These are phyloP conservation scores for Sclerotinia minor DNA, from an alignment of 2,329 filamentous ascomycete species.

Conservation along the genomic window DNA sequence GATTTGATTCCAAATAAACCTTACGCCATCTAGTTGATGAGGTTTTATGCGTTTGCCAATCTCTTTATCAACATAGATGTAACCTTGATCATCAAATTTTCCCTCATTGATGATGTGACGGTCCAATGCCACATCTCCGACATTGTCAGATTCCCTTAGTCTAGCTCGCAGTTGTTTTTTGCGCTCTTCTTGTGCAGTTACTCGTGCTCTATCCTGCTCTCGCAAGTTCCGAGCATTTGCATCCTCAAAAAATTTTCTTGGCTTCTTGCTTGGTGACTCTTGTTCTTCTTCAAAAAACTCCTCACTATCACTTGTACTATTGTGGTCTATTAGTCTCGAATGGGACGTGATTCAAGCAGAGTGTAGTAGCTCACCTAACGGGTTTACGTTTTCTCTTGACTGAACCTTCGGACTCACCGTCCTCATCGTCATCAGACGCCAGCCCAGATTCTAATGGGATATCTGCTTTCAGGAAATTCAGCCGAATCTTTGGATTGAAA, in stretches of 20 bases:
- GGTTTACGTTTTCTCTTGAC: slow-evolving; percentile 44
- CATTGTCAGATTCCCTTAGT: slow-evolving; percentile 48
- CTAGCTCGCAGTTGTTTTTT: slow-evolving; percentile 49
- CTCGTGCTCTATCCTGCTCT: slow-evolving; percentile 54
- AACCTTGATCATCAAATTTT: slow-evolving; percentile 59
- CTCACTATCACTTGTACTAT: slow-evolving; percentile 8
- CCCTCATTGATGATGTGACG: slow-evolving; percentile 65
- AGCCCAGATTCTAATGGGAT: background rate
- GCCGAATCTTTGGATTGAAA: slow-evolving; percentile 16
- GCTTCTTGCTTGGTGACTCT: slow-evolving; percentile 37
- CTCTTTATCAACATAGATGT: slow-evolving; percentile 63
- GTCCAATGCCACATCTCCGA: slow-evolving; percentile 48
- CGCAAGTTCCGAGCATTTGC: slow-evolving; percentile 51
- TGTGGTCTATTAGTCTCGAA: background rate
- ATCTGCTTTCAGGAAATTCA: background rate
- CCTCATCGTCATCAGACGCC: slow-evolving; percentile 30
- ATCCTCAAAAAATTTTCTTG: slow-evolving; percentile 49
- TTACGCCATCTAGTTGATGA: slow-evolving; percentile 79
- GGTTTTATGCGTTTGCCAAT: slow-evolving; percentile 69
- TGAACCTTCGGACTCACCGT: slow-evolving; percentile 41
- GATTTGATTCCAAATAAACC: slow-evolving; percentile 87
- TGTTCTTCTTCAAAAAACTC: slow-evolving; percentile 3
- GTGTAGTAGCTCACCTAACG: slow-evolving; percentile 27
- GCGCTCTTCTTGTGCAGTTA: slow-evolving; percentile 56
- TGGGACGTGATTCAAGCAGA: background rate